Evolutionary conservation across 2,329 filamentous ascomycete genomes (phyloP).

Genomic region (Cadophora sp.): DNA sequence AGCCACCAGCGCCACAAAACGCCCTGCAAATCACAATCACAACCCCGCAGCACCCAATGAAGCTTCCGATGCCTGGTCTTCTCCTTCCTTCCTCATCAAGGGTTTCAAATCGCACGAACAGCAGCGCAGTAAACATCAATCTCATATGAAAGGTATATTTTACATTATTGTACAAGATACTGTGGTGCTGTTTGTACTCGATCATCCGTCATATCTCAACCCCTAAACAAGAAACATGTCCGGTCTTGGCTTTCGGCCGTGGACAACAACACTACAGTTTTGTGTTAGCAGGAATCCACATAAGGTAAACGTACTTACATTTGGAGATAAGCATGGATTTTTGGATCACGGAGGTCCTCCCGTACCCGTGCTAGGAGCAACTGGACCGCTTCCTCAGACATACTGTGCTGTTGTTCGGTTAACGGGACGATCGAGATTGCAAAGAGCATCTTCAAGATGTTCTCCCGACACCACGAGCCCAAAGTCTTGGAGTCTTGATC

Average conservation of each 20-base stretch:
- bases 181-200: slow-evolving; percentile 5
- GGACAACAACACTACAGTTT: slow-evolving; percentile 9
- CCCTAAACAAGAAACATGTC: not conserved
- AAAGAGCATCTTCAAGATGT: slow-evolving; percentile 7
- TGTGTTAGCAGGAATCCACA: slow-evolving; percentile 4
- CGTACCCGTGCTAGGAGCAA: slow-evolving; percentile 7
- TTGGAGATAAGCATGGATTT: slow-evolving; percentile 11
- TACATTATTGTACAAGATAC: slow-evolving; percentile 14
- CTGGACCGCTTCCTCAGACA: not conserved
- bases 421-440: slow-evolving; percentile 15
- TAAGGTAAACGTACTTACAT: not conserved
- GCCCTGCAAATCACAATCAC: not conserved
- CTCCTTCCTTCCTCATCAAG: not conserved
- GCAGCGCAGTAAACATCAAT: slow-evolving; percentile 3
- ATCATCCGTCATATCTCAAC: slow-evolving; percentile 14
- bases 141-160: not conserved
- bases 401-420: slow-evolving; percentile 2
- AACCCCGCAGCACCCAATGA: not conserved
- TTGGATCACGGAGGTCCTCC: slow-evolving; percentile 5
- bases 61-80: not conserved
- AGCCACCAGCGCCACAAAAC: not conserved
- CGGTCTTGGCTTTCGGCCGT: slow-evolving; percentile 12
- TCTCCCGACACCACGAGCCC: not conserved
- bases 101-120: slow-evolving; percentile 7
- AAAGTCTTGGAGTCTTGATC: not conserved